These are phyloP conservation scores for Penicillium sp. DNA, from an alignment of 2,329 filamentous ascomycete species.

Conservation along the genomic window DNA sequence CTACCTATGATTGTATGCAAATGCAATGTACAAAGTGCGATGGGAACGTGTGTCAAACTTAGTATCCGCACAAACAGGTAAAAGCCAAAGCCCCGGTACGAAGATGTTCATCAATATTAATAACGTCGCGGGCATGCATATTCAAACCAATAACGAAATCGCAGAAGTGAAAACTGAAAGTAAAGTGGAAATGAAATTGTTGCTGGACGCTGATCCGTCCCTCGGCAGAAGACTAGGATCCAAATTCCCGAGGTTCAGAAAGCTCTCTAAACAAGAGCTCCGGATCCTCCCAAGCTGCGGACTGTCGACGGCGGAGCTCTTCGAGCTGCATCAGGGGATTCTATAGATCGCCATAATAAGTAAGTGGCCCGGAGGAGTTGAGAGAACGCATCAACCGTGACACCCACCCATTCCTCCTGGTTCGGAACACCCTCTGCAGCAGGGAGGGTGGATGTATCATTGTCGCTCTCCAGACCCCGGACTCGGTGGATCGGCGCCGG, in stretches of 20 bases:
- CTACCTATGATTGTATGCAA: constrained; percentile 5
- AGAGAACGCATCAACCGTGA: constrained; percentile 48
- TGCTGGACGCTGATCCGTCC: no score
- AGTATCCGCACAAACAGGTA: constrained; percentile 1
- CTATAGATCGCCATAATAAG: constrained; percentile 55
- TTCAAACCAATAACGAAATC: not conserved
- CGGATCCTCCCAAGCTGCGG: constrained; percentile 56
- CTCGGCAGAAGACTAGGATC: not conserved
- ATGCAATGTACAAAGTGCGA: constrained; percentile 17
- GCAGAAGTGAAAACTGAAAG: not conserved
- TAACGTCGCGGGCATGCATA: not conserved
- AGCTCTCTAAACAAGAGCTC: constrained; percentile 25
- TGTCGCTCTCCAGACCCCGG: constrained; percentile 61
- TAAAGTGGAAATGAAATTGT: no score
- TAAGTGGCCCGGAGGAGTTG: constrained; percentile 43
- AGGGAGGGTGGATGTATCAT: constrained; percentile 54
- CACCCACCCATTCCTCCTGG: constrained; percentile 94
- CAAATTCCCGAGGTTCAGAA: not conserved
- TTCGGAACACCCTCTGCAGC: constrained; percentile 78
- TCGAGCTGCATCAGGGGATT: constrained; percentile 70
- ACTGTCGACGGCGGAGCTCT: constrained; percentile 67
- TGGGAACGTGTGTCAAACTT: not conserved
- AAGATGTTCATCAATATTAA: not conserved
- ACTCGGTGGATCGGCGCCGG: constrained; percentile 73
- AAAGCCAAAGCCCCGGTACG: not conserved